These are phyloP conservation scores for Lasiodiplodia sp. DNA, from an alignment of 2,329 filamentous ascomycete species.

Conservation along the genomic window DNA sequence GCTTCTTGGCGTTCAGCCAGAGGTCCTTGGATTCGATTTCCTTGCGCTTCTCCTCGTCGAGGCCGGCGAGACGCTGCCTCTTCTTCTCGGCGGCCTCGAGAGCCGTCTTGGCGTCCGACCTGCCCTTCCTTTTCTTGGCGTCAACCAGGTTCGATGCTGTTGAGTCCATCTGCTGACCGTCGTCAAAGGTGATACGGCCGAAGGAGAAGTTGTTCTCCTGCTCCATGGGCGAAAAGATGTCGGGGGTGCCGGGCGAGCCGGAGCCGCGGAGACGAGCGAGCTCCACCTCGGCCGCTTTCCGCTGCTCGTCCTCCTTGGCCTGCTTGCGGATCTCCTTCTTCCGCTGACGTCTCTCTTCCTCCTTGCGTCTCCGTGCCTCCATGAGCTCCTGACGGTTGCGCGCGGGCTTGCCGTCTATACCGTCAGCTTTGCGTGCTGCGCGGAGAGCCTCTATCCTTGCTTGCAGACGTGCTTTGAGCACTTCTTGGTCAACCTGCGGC, in stretches of 20 bases:
- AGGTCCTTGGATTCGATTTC: slow-evolving; percentile 92
- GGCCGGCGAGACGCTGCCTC: slow-evolving; percentile 75
- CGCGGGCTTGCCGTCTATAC: slow-evolving; percentile 79
- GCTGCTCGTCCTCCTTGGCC: slow-evolving; percentile 81
- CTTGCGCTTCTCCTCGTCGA: slow-evolving; percentile 81
- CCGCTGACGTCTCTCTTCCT: slow-evolving; percentile 82
- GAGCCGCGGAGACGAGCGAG: slow-evolving; percentile 65
- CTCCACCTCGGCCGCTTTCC: slow-evolving; percentile 62
- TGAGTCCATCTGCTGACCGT: slow-evolving; percentile 81
- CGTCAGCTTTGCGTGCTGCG: slow-evolving; percentile 85
- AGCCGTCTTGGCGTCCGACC: slow-evolving; percentile 83
- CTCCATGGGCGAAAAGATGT: slow-evolving; percentile 59
- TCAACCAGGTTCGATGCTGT: slow-evolving; percentile 69
- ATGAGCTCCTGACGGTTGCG: slow-evolving; percentile 90
- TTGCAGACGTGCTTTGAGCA: slow-evolving; percentile 78
- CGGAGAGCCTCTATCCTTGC: slow-evolving; percentile 86
- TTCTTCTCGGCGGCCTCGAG: slow-evolving; percentile 88
- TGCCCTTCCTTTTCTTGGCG: slow-evolving; percentile 78
- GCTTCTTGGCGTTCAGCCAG: slow-evolving; percentile 90
- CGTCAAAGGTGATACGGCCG: slow-evolving; percentile 87
- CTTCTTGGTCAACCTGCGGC: slow-evolving; percentile 72
- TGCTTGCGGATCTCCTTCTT: slow-evolving; percentile 84
- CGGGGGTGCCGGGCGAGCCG: slow-evolving; percentile 59
- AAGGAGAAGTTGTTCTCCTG: slow-evolving; percentile 79
- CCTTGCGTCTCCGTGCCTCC: slow-evolving; percentile 85